Conservation (phyloP, 2,329 filamentous ascomycete genomes). For the Raffaelea deltoideospora region DNA sequence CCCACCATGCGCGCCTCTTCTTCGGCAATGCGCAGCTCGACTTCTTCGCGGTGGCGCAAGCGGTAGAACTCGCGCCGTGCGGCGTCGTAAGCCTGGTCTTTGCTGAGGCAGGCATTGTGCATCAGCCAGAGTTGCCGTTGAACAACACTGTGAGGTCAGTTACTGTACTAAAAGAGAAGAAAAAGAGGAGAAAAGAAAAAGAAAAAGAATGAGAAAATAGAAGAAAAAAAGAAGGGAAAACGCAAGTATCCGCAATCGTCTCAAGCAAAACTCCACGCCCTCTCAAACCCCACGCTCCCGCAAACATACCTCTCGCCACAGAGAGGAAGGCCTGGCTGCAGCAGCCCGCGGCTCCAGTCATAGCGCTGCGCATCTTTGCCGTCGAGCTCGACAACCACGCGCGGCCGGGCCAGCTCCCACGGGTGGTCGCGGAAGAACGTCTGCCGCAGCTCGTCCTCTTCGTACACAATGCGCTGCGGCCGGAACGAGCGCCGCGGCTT, state of each 20-base stretch:
- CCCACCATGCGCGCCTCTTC: conserved; percentile 81
- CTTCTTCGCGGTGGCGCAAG: conserved; percentile 65
- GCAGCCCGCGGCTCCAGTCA: conserved; percentile 64
- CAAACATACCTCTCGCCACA: conserved; percentile 74
- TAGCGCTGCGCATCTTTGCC: conserved; percentile 63
- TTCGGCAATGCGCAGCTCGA: conserved; percentile 64
- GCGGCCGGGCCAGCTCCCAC: conserved; percentile 86
- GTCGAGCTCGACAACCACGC: conserved; percentile 70
- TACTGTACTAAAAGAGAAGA: conserved; percentile 2
- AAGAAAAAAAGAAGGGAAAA: neutral
- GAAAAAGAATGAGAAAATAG: conserved; percentile 1
- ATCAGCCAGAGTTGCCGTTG: conserved; percentile 85
- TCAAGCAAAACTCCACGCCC: too few relatives aligned
- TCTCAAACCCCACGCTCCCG: too few relatives aligned
- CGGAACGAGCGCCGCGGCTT: conserved; percentile 66
- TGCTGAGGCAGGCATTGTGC: conserved; percentile 43
- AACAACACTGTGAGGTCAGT: conserved; percentile 50
- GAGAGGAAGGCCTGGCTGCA: conserved; percentile 60
- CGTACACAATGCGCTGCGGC: conserved; percentile 62
- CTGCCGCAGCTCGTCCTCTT: conserved; percentile 66
- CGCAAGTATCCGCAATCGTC: neutral
- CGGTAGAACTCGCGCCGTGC: conserved; percentile 85
- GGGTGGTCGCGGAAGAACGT: conserved; percentile 90
- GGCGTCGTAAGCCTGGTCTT: conserved; percentile 64
- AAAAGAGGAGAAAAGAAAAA: neutral